Conservation (phyloP, 306 rosid genomes). For the Urtica urens region DNA sequence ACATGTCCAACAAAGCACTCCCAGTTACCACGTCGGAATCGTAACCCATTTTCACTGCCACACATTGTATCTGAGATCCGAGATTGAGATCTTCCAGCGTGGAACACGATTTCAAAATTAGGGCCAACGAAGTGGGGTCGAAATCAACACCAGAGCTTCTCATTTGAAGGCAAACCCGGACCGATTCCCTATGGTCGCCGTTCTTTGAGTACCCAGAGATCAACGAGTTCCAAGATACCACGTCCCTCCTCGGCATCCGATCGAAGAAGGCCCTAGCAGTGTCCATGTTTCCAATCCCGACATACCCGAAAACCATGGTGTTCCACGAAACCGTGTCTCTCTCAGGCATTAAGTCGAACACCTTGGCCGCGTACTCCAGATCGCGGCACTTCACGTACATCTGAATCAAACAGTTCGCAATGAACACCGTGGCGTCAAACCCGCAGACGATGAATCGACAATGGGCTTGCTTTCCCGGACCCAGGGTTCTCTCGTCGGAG, state of each 20-base stretch:
- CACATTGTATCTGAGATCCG: slow-evolving; percentile 58
- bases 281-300: slow-evolving; percentile 38
- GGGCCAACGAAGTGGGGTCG: slow-evolving; percentile 53
- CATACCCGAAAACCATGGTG: slow-evolving; percentile 61
- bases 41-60: slow-evolving; percentile 51
- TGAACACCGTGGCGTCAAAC: slow-evolving; percentile 60
- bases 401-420: slow-evolving; percentile 56
- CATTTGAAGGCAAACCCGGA: slow-evolving; percentile 44
- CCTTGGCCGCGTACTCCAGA: slow-evolving; percentile 33
- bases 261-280: slow-evolving; percentile 42
- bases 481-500: slow-evolving; percentile 35
- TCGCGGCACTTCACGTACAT: slow-evolving; percentile 38
- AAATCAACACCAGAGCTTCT: slow-evolving; percentile 19
- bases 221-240: slow-evolving; percentile 75
- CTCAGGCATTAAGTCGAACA: slow-evolving; percentile 55
- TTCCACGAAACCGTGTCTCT: slow-evolving; percentile 64
- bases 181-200: slow-evolving; percentile 19
- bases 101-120: slow-evolving; percentile 51
- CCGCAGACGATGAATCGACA: slow-evolving; percentile 52
- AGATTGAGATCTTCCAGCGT: slow-evolving; percentile 36
- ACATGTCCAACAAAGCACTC: slow-evolving; percentile 68
- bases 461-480: slow-evolving; percentile 66
- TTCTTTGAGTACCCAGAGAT: slow-evolving; percentile 53
- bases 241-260: slow-evolving; percentile 54
- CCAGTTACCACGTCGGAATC: slow-evolving; percentile 52